Base-by-base conservation (phyloP, 495 filamentous ascomycete species). In the Xylaria cubensis region DNA sequence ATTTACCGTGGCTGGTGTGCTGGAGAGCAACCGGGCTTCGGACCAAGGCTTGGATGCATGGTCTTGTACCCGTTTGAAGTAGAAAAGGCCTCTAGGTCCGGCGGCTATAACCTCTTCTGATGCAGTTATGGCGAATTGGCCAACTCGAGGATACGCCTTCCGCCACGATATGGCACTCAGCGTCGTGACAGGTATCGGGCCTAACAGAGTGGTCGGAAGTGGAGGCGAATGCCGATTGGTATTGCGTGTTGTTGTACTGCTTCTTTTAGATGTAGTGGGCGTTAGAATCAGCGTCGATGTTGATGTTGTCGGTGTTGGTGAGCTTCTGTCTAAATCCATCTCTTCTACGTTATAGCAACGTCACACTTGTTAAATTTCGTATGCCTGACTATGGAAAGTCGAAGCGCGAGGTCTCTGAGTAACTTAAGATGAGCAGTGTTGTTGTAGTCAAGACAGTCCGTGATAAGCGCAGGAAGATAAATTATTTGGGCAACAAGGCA, bases 61-160 rank as follows among this genome's bases (percentile, higher is more conserved):
- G 69, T 76, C 72, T 61, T 17, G 41, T 74, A 74, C n/a, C 64
- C 66, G 74, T 63, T 61, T 59, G 65, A 76, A 72, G 66, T 74
- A 69, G 69, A 76, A 72, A 66, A 76, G 72, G 44, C 74, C 69
- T 32, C 64, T 26, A 12, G 74, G 65, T 44, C 69, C 72, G 46
- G 74, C 72, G 39, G 72, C 74, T 59, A 74, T 58, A 59, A 76
- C 51, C 44, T 70, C 65, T 53, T 74, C 72, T n/a, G 58, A 58
- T 36, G 67, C 65, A 42, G 69, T 70, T 61, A 68, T 70, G 56
- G 72, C 72, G 55, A 76, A 76, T 69, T 74, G 74, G 55, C 72
- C 69, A 62, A 76, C 55, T 59, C 53, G 71, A 55, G 74, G 72
- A 36, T 76, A 74, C 46, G 44, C 41, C 48, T 46, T 70, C 69